These are phyloP conservation scores for Xerocomus brunneocitrinus DNA, from an alignment of 768 basidiomycete species.

Conservation along the genomic window DNA sequence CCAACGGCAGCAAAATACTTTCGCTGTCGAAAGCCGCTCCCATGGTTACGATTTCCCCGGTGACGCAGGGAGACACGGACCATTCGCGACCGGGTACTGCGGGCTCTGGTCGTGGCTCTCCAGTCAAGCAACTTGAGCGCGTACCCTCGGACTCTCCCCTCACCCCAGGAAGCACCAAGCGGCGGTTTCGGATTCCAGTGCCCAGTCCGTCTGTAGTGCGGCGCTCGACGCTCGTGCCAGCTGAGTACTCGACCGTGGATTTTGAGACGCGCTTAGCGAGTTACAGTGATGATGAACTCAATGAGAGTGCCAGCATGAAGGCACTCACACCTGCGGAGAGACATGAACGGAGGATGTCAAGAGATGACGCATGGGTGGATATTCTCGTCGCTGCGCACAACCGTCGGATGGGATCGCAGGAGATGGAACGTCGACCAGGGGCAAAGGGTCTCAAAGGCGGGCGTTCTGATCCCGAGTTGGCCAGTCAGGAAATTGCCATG, in stretches of 20 bases:
- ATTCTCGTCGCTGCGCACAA: slow-evolving; percentile 64
- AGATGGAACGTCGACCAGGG: slow-evolving; percentile 36
- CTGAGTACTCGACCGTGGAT: slow-evolving; percentile 78
- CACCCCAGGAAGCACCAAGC: slow-evolving; percentile 30
- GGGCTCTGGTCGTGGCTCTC: slow-evolving; percentile 10
- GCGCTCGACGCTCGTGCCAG: slow-evolving; percentile 51
- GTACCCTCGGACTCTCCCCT: slow-evolving; percentile 26
- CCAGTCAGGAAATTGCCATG: slow-evolving; percentile 67
- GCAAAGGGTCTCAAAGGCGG: slow-evolving; percentile 32
- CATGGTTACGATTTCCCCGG: slow-evolving; percentile 21
- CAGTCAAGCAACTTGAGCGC: slow-evolving; percentile 25
- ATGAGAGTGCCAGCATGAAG: slow-evolving; percentile 39
- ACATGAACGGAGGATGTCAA: slow-evolving; percentile 41
- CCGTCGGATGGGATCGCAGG: slow-evolving; percentile 53
- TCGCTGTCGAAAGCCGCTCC: slow-evolving; percentile 28
- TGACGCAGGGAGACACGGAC: slow-evolving; percentile 32
- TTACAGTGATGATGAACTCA: slow-evolving; percentile 45
- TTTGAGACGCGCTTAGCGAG: slow-evolving; percentile 79
- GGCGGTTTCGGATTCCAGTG: slow-evolving; percentile 59
- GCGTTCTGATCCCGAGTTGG: slow-evolving; percentile 62
- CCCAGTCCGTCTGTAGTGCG: slow-evolving; percentile 50
- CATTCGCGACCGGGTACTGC: slow-evolving; percentile 23
- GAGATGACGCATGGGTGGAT: slow-evolving; percentile 84
- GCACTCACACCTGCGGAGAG: slow-evolving; percentile 37
- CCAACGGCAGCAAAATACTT: slow-evolving; percentile 43